Conservation (phyloP, 805 yeast genomes). For the Candida odintsovae region DNA sequence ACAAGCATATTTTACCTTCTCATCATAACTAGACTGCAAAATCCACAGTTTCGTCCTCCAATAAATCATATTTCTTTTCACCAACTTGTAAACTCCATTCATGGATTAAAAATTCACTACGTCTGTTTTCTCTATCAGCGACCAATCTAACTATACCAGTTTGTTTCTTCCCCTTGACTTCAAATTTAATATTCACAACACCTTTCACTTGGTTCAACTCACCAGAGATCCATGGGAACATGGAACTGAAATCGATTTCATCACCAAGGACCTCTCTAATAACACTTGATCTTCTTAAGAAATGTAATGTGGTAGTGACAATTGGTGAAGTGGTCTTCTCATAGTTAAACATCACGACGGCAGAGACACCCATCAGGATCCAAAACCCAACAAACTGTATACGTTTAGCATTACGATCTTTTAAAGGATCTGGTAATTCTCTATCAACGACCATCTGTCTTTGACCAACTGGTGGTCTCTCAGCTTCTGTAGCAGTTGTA, state of each 20-base stretch:
- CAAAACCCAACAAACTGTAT: conserved; percentile 51
- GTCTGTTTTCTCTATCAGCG: conserved; percentile 62
- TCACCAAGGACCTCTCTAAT: conserved; percentile 66
- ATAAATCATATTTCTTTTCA: conserved; percentile 40
- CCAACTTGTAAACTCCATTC: conserved; percentile 56
- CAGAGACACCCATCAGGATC: conserved; percentile 45
- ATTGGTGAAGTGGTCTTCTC: conserved; percentile 90
- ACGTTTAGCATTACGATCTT: conserved; percentile 45
- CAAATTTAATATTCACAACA: conserved; percentile 64
- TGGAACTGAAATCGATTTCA: conserved; percentile 64
- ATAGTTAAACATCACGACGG: conserved; percentile 78
- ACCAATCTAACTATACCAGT: conserved; percentile 54
- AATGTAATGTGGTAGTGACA: conserved; percentile 79
- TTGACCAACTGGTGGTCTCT: background rate
- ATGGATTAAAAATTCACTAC: conserved; percentile 50
- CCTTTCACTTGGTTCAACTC: conserved; percentile 80
- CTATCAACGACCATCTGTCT: conserved; percentile 42
- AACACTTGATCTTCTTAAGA: conserved; percentile 65
- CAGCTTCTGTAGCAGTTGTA: background rate
- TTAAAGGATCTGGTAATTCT: conserved; percentile 76
- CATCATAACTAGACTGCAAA: conserved; percentile 17
- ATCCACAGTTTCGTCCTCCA: conserved; percentile 39
- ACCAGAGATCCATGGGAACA: conserved; percentile 89
- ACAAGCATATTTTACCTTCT: background rate
- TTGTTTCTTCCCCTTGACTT: conserved; percentile 60